A percentile compares a stretch with the other conserved stretches of the same genome.
Evolutionary conservation across 257 asterid genomes (phyloP).

Genomic region (Fraxinus pennsylvanica): DNA sequence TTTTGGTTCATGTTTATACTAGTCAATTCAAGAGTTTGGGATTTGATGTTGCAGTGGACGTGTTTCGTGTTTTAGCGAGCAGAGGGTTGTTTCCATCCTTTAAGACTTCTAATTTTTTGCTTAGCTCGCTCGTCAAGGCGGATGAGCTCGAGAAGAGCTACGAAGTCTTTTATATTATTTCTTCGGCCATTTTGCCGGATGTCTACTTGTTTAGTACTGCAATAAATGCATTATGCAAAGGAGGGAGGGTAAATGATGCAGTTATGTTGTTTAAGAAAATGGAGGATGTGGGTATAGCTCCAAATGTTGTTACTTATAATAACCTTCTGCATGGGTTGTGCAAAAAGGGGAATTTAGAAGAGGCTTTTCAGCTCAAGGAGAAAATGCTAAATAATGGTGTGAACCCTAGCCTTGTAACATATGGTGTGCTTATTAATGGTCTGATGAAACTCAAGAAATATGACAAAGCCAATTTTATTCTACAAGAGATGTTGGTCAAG

Average conservation of each 20-base stretch:
- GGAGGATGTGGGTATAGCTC: conserved; percentile 58
- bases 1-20: conserved; percentile 71
- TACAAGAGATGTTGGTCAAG: conserved; percentile 63
- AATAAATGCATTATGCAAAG: conserved; percentile 68
- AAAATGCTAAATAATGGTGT: conserved; percentile 61
- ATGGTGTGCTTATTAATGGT: conserved; percentile 66
- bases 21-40: conserved; percentile 55
- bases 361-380: conserved; percentile 65
- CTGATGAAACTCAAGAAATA: conserved; percentile 59
- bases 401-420: conserved; percentile 65
- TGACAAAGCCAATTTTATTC: conserved; percentile 55
- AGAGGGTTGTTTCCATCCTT: conserved; percentile 68
- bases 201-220: conserved; percentile 72
- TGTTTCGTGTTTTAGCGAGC: conserved; percentile 48
- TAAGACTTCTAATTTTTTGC: conserved; percentile 68
- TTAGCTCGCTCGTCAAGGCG: conserved; percentile 73
- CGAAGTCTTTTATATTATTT: conserved; percentile 58
- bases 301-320: conserved; percentile 75
- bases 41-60: conserved; percentile 54
- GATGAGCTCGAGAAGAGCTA: conserved; percentile 54
- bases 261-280: conserved; percentile 54
- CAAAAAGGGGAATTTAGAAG: conserved; percentile 47
- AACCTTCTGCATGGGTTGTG: conserved; percentile 75
- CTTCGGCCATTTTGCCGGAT: conserved; percentile 50
- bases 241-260: conserved; percentile 63